These are phyloP conservation scores for Auriculariales sp. DNA, from an alignment of 768 basidiomycete species.

Conservation along the genomic window DNA sequence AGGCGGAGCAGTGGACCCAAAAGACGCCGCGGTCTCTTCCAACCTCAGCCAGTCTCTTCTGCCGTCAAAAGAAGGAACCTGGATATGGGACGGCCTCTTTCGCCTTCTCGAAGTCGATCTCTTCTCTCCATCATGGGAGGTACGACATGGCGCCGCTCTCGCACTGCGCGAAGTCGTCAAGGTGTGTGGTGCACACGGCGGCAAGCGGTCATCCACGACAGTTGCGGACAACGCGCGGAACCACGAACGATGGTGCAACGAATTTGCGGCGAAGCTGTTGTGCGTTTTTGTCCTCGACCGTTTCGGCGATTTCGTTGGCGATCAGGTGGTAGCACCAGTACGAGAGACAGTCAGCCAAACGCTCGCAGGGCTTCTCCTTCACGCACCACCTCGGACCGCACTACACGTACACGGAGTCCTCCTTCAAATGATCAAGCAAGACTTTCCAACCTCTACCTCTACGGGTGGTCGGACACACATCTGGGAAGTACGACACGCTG, in stretches of 20 bases:
- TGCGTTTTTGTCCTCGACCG: slow-evolving; percentile 88
- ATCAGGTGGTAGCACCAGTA: slow-evolving; percentile 92
- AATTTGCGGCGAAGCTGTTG: slow-evolving; percentile 70
- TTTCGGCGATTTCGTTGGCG: slow-evolving; percentile 96
- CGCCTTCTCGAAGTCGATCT: slow-evolving; percentile 70
- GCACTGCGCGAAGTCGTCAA: slow-evolving; percentile 81
- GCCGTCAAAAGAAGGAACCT: slow-evolving; percentile 47
- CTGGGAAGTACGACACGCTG: slow-evolving; percentile 98
- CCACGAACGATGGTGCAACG: slow-evolving; percentile 84
- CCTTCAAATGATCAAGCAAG: slow-evolving; percentile 87
- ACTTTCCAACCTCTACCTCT: slow-evolving; percentile 36
- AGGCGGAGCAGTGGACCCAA: slow-evolving; percentile 60
- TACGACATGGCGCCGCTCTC: slow-evolving; percentile 86
- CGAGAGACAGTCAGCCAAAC: slow-evolving; percentile 94
- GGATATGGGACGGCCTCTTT: slow-evolving; percentile 80
- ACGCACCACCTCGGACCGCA: slow-evolving; percentile 74
- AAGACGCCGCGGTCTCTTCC: slow-evolving; percentile 21
- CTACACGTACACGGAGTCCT: slow-evolving; percentile 70
- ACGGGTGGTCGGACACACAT: slow-evolving; percentile 34
- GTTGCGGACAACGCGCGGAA: slow-evolving; percentile 42
- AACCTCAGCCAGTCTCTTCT: slow-evolving; percentile 66
- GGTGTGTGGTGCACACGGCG: slow-evolving; percentile 66
- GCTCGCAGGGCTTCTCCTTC: slow-evolving; percentile 72
- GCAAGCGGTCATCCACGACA: slow-evolving; percentile 53
- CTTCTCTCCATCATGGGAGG: slow-evolving; percentile 82